These are phyloP conservation scores for Citeromyces matritensis DNA, from an alignment of 805 yeast genomes.

Conservation along the genomic window DNA sequence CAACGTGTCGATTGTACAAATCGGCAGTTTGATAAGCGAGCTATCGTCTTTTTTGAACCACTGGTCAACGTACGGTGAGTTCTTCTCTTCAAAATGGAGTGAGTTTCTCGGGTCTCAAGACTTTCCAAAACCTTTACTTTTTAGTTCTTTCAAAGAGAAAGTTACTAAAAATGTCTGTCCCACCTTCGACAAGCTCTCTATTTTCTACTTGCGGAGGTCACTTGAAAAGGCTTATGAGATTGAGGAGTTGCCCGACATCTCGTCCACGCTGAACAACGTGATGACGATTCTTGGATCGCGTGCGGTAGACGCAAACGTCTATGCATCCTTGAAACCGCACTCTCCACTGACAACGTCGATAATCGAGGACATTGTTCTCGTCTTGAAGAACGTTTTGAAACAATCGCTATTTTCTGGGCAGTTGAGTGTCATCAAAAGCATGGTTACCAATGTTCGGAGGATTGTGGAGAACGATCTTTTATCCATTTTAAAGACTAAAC, in stretches of 20 bases:
- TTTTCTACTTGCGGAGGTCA: slow-evolving; percentile 61
- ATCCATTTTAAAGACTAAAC: slow-evolving; percentile 32
- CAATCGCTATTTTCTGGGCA: slow-evolving; percentile 66
- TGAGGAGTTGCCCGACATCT: slow-evolving; percentile 60
- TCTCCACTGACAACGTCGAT: slow-evolving; percentile 67
- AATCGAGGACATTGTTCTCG: slow-evolving; percentile 71
- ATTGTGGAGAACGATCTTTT: slow-evolving; percentile 52
- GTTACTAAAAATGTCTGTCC: slow-evolving; percentile 36
- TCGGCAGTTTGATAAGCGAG: slow-evolving; percentile 58
- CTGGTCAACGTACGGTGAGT: slow-evolving; percentile 72
- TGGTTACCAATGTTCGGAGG: slow-evolving; percentile 38
- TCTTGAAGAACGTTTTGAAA: slow-evolving; percentile 51
- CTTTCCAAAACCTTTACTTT: slow-evolving; percentile 35
- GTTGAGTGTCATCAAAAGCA: slow-evolving; percentile 31
- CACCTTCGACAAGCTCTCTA: slow-evolving; percentile 46
- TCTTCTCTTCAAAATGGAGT: slow-evolving; percentile 56
- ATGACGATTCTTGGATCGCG: slow-evolving; percentile 10
- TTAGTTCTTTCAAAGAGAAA: slow-evolving; percentile 42
- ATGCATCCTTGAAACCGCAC: slow-evolving; percentile 21
- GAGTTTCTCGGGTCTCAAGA: slow-evolving; percentile 17
- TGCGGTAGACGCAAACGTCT: slow-evolving; percentile 5
- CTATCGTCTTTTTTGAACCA: slow-evolving; percentile 64
- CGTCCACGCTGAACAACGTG: slow-evolving; percentile 14
- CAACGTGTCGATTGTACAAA: slow-evolving; percentile 37
- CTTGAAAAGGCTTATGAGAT: slow-evolving; percentile 68